These are phyloP conservation scores for Xerocomellus intermedius DNA, from an alignment of 768 basidiomycete genomes.

Conservation along the genomic window DNA sequence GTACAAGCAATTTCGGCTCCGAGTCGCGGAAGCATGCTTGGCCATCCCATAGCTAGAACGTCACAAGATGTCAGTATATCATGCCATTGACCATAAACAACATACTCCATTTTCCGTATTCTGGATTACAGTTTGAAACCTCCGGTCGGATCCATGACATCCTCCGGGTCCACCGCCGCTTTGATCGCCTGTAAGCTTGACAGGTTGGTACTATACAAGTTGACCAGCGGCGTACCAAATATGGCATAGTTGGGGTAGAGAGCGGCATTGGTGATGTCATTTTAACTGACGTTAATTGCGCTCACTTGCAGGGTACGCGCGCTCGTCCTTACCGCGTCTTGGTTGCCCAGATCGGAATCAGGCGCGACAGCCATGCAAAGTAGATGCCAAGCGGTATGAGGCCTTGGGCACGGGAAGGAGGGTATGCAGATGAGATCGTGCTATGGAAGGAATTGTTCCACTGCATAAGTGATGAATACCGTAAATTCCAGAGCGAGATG, in stretches of 20 bases:
- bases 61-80: background rate
- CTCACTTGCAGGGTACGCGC: constrained; percentile 34
- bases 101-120: background rate
- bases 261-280: constrained; percentile 18
- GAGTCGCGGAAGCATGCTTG: background rate
- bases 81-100: background rate
- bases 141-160: constrained; percentile 61
- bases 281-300: no score
- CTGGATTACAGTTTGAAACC: constrained; percentile 46
- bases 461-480: constrained; percentile 9
- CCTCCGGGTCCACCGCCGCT: constrained; percentile 46
- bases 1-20: background rate
- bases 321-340: constrained; percentile 38
- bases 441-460: constrained; percentile 54
- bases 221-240: constrained; percentile 44
- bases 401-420: constrained; percentile 35
- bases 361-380: constrained; percentile 7
- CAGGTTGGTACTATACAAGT: constrained; percentile 47
- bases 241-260: constrained; percentile 60
- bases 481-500: background rate
- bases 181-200: constrained; percentile 39
- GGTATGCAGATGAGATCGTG: constrained; percentile 42
- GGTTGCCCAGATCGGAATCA: constrained; percentile 15
- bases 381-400: constrained; percentile 48
- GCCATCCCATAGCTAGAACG: background rate